Evolutionary conservation across 306 rosid genomes (phyloP).

Genomic region (Arachis stenosperma): DNA sequence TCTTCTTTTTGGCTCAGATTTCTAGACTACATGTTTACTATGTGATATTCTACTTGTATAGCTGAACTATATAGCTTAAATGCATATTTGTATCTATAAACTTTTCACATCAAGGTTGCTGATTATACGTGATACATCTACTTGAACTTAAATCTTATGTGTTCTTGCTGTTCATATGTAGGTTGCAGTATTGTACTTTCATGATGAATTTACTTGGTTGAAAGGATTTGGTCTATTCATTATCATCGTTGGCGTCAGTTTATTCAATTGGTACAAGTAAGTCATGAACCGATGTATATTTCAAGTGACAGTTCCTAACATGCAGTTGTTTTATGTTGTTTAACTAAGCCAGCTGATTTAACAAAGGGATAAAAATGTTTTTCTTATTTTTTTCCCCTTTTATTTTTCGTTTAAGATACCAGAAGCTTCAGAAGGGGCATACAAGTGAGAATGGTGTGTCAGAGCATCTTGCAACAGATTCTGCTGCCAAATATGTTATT

Average conservation of each 20-base stretch:
- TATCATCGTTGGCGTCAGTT: constrained; percentile 87
- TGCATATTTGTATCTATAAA: constrained; percentile 13
- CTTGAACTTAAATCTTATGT: constrained; percentile 36
- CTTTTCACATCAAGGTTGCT: constrained; percentile 10
- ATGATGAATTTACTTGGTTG: constrained; percentile 81
- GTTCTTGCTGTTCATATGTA: constrained; percentile 42
- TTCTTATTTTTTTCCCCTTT: neutral
- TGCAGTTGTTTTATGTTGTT: neutral
- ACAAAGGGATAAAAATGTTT: constrained; percentile 6
- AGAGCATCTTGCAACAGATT: constrained; percentile 44
- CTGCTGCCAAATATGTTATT: constrained; percentile 82
- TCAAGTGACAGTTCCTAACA: constrained; percentile 4
- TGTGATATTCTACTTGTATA: neutral
- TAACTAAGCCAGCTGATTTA: constrained; percentile 12
- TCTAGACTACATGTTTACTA: constrained; percentile 20
- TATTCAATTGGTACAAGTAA: constrained; percentile 99
- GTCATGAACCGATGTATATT: constrained; percentile 42
- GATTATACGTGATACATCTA: constrained; percentile 14
- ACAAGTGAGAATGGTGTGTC: constrained; percentile 45
- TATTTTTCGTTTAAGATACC: constrained; percentile 54
- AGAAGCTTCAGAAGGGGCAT: constrained; percentile 65
- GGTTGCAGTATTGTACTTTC: constrained; percentile 96
- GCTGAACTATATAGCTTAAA: constrained; percentile 3
- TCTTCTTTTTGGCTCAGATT: constrained; percentile 9
- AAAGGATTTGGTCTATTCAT: constrained; percentile 83